Base-by-base conservation (phyloP, 495 filamentous ascomycete species). In the Oidiodendron maius region DNA sequence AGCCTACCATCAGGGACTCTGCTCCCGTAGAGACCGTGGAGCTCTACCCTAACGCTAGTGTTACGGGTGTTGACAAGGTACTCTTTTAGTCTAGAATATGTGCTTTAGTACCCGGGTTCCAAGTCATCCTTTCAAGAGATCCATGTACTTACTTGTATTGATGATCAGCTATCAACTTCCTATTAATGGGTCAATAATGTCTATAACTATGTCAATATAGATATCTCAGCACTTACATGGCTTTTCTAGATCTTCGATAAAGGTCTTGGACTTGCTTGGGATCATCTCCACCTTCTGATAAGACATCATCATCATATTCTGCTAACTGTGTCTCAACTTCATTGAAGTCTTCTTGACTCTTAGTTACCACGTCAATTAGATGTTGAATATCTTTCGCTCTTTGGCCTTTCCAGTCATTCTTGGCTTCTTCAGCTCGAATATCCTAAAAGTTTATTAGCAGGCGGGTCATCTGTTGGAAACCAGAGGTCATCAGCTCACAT, bases 41-140 rank as follows among this genome's bases (percentile, higher is more conserved):
- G 58, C 12, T 55, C 17, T 9, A 35, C 22, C 5, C 30, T 50
- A 45, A 71, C 60, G 3, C 48, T 35, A 9, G 13, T 20, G 50
- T 71, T 71, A 3, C 68, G 60, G 8, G 54, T 57, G 3, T 36
- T 56, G 24, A 71, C 57, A 28, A 69, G 51, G 34, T 60, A 61
- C 4, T 45, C 18, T 26, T 57, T 41, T 9, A 61, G 55, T 28
- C 61, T 63, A 24, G 25, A 44, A 24, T 17, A 13, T 32, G 28
- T 32, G 8, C 28, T 8, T 32, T 32, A 32, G 28, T 32, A n/a
- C 8, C n/a, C 28, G 28, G 28, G 28, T 32, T 8, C n/a, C n/a
- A 8, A 8, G n/a, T 32, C 28, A 32, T 32, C 28, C 28, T 32
- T 32, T n/a, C 28, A 8, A 32, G 28, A 32, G 20, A 13, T 23